Evolutionary conservation across 2,329 filamentous ascomycete species (phyloP).

Genomic region (Lasiodiplodia sp.): DNA sequence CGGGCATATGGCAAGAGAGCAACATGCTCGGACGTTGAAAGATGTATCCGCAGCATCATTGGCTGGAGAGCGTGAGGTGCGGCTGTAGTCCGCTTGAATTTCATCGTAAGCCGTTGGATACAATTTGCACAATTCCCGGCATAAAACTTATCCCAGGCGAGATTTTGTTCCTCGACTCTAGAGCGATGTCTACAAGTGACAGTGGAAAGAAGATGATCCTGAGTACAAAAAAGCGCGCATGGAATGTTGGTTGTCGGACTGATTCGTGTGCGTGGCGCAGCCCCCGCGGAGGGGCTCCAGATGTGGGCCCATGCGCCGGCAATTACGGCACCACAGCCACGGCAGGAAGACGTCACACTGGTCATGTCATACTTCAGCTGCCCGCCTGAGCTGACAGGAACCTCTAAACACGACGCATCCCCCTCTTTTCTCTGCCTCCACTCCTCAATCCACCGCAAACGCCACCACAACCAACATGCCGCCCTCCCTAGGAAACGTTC

Average conservation of each 20-base stretch:
- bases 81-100: no score
- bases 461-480: slow-evolving; percentile 32
- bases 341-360: background rate
- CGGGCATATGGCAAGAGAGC: no score
- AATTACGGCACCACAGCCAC: background rate
- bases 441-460: background rate
- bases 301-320: background rate
- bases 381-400: slow-evolving; percentile 1
- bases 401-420: background rate
- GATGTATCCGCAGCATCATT: no score
- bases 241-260: background rate
- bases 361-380: background rate
- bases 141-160: no score
- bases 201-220: no score
- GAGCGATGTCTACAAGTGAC: no score
- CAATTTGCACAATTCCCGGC: no score
- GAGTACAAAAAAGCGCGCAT: background rate
- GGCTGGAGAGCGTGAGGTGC: no score
- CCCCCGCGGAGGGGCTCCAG: no score
- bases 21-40: no score
- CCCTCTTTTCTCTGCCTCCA: background rate
- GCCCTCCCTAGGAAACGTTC: slow-evolving; percentile 43
- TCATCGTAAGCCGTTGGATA: no score
- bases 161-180: no score
- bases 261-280: background rate